phyloP scores from a whole-genome alignment of 2,329 filamentous ascomycete genomes.

The Volutella citrinella region DNA sequence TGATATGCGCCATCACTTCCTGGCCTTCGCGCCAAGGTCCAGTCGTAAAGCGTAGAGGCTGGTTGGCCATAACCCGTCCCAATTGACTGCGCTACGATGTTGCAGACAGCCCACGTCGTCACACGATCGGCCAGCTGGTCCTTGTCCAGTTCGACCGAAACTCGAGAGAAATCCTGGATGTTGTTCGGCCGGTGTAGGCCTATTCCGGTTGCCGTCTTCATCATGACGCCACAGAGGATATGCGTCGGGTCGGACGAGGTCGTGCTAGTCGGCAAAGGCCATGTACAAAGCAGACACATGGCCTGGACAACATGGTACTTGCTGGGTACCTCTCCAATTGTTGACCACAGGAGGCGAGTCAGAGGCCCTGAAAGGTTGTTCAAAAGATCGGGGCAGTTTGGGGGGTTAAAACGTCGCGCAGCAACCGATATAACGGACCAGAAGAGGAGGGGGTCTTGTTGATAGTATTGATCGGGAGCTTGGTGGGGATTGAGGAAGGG shows the following conservation, averaged over 20 bases:
- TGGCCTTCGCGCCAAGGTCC: conserved; percentile 62
- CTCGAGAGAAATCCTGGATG: conserved; percentile 78
- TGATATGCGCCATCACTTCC: conserved; percentile 59
- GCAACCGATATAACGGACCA: conserved; percentile 80
- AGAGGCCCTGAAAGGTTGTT: conserved; percentile 65
- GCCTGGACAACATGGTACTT: conserved; percentile 81
- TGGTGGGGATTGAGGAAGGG: conserved; percentile 69
- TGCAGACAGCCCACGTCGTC: conserved; percentile 80
- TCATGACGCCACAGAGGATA: conserved; percentile 79
- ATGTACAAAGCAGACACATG: conserved; percentile 74
- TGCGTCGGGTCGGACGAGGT: conserved; percentile 79
- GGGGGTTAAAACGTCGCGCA: conserved; percentile 62
- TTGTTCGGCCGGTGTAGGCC: conserved; percentile 78
- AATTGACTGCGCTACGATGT: conserved; percentile 77
- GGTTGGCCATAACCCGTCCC: conserved; percentile 84
- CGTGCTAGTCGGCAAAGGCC: conserved; percentile 79
- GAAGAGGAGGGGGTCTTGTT: conserved; percentile 77
- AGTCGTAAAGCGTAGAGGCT: conserved; percentile 74
- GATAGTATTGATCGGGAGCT: conserved; percentile 70
- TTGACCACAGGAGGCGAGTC: conserved; percentile 72
- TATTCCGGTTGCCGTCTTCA: conserved; percentile 82
- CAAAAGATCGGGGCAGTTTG: conserved; percentile 59
- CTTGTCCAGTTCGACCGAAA: conserved; percentile 70
- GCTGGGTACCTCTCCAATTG: conserved; percentile 72
- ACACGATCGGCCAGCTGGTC: conserved; percentile 78